Percentiles rank a stretch among this genome's conserved stretches.
phyloP scores from a whole-genome alignment of 2,329 filamentous ascomycete genomes.

The Lecanicillium sp. region DNA sequence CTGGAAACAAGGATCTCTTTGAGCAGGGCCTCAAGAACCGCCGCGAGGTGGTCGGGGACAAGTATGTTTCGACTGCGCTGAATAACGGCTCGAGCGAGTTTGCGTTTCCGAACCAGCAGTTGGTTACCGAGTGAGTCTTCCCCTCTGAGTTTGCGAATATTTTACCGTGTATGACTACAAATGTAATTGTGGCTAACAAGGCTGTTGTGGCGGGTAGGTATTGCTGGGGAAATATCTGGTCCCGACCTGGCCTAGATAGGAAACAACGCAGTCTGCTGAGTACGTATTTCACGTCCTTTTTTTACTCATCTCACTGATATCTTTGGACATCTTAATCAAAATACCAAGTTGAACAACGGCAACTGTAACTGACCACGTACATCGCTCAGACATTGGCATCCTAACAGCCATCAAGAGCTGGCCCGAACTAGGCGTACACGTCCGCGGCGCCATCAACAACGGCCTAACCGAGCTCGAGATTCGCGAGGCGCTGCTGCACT shows the following conservation, averaged over 20 bases:
- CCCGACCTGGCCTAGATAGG: conserved; percentile 49
- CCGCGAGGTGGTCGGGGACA: conserved; percentile 47
- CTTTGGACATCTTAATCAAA: too few relatives aligned
- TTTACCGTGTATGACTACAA: too few relatives aligned
- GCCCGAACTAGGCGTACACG: conserved; percentile 51
- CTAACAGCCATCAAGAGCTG: conserved; percentile 50
- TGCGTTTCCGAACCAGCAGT: conserved; percentile 48
- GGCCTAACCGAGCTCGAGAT: conserved; percentile 46
- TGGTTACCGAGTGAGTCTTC: conserved; percentile 42
- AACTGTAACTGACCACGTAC: too few relatives aligned
- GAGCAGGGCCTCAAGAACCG: conserved; percentile 51
- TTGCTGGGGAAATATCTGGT: conserved; percentile 56
- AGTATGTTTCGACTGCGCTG: conserved; percentile 49
- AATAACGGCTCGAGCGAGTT: conserved; percentile 44
- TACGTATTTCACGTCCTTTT: neutral
- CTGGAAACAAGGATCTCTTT: conserved; percentile 33
- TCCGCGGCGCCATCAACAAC: conserved; percentile 53
- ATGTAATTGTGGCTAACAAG: neutral
- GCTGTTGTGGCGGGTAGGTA: conserved; percentile 2
- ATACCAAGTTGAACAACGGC: too few relatives aligned
- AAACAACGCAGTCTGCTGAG: conserved; percentile 51
- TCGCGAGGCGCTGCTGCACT: conserved; percentile 43
- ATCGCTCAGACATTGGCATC: conserved; percentile 55
- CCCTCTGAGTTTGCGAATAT: neutral
- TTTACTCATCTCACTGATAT: neutral